Evolutionary conservation across 2,329 filamentous ascomycete genomes (phyloP).

Genomic region (Aspergillus unguis): DNA sequence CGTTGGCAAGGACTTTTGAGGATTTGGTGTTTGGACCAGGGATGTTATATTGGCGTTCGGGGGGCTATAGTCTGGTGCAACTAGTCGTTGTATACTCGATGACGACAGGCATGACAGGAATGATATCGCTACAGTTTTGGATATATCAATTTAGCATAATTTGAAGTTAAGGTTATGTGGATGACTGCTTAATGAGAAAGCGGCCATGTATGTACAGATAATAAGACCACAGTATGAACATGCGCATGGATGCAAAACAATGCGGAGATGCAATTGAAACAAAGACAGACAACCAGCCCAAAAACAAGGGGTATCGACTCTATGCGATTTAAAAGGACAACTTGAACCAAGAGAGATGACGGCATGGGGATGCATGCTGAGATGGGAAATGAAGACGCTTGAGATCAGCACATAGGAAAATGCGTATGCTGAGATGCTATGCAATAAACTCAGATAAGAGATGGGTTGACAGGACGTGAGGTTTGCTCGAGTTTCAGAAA

Average conservation of each 20-base stretch:
- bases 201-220: constrained; percentile 1
- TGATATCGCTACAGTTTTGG: no score
- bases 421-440: not conserved
- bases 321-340: constrained; percentile 8
- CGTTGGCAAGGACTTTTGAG: no score
- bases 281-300: constrained; percentile 3
- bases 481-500: constrained; percentile 16
- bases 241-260: constrained; percentile 1
- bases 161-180: no score
- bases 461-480: not conserved
- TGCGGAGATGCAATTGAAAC: not conserved
- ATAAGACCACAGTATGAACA: not conserved
- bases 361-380: not conserved
- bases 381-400: not conserved
- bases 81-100: no score
- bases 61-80: no score
- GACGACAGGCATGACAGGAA: no score
- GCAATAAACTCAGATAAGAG: not conserved
- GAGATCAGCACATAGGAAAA: not conserved
- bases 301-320: constrained; percentile 13
- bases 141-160: no score
- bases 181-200: not conserved
- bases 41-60: no score
- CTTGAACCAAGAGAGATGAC: not conserved
- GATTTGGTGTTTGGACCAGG: no score